Base-by-base conservation (phyloP, 495 filamentous ascomycete genomes). In the Monascus purpureus region DNA sequence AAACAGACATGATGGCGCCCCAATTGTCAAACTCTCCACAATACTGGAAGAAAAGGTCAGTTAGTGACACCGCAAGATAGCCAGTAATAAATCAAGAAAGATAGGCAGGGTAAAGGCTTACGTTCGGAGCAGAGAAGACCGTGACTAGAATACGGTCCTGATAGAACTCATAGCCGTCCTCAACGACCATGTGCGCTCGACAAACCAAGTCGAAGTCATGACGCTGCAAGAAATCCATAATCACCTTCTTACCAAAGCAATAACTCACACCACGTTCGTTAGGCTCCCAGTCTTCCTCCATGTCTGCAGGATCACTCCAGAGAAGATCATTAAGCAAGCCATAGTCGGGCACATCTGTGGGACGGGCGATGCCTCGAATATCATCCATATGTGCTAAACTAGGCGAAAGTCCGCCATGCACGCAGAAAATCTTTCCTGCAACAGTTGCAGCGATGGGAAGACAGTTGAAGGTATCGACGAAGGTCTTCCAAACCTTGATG, bases 11-110 rank as follows among this genome's bases (percentile, higher is more conserved):
- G 37, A 96, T 85, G 27, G 90, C 90, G 11, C 90, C 90, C 84
- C 90, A 96, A 35, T 99, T 99, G 50, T 99, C 90, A 46, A 99
- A 99, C 57, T 99, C 90, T 39, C 90, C 90, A 47, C 90, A 99
- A 50, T 99, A 99, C 86, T 94, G 4, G 7, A 43, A 35, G 13
- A 29, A 13, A 29, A 24, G 25, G 35, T 44, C 22, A 40, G 45
- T 57, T 22, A 50, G 51, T 13, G 17, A 6, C 3, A 22, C 8
- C 3, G n/a, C 17, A 36, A 23, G 18, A 6, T 32, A 15, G 28
- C 20, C 20, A 9, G 20, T n/a, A n/a, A n/a, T n/a, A n/a, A n/a
- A n/a, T n/a, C 8, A 29, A 7, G 28, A 38, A 41, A 16, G 9
- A 27, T 29, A 20, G 17, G 19, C 18, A 12, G 6, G 8, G 25